Evolutionary conservation across 2,329 filamentous ascomycete species (phyloP).

Genomic region (Cercospora beticola): DNA sequence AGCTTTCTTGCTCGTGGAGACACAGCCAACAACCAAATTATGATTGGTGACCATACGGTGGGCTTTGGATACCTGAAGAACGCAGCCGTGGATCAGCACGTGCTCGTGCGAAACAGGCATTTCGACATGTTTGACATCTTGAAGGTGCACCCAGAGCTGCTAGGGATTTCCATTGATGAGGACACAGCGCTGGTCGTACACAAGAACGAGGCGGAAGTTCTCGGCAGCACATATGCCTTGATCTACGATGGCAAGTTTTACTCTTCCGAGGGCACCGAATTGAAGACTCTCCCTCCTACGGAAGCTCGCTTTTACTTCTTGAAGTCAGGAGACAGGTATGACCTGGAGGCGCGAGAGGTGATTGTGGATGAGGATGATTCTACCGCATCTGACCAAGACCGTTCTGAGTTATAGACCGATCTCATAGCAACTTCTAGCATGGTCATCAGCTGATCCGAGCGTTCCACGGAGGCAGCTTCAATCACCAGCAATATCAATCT

Average conservation of each 20-base stretch:
- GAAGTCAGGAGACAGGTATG: constrained; percentile 24
- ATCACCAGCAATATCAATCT: neutral
- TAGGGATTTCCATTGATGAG: constrained; percentile 27
- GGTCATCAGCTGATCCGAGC: neutral
- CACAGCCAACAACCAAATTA: constrained; percentile 25
- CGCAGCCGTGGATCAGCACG: constrained; percentile 28
- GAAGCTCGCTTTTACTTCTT: constrained; percentile 26
- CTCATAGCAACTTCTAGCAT: neutral
- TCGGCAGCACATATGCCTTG: constrained; percentile 25
- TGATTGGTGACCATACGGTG: constrained; percentile 27
- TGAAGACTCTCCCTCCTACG: constrained; percentile 22
- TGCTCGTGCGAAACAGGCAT: constrained; percentile 27
- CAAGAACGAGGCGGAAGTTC: constrained; percentile 24
- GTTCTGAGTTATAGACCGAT: neutral
- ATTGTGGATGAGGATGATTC: constrained; percentile 6
- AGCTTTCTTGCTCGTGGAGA: constrained; percentile 28
- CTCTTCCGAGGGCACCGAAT: constrained; percentile 22
- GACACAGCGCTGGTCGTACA: constrained; percentile 27
- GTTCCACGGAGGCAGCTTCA: neutral
- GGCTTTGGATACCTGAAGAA: constrained; percentile 29
- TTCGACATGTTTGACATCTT: constrained; percentile 27
- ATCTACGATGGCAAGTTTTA: constrained; percentile 28
- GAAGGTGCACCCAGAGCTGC: constrained; percentile 22
- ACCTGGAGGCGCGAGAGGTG: constrained; percentile 23
- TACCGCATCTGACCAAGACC: neutral